These are phyloP conservation scores for Diaporthe amygdali DNA, from an alignment of 2,329 filamentous ascomycete genomes.

Conservation along the genomic window DNA sequence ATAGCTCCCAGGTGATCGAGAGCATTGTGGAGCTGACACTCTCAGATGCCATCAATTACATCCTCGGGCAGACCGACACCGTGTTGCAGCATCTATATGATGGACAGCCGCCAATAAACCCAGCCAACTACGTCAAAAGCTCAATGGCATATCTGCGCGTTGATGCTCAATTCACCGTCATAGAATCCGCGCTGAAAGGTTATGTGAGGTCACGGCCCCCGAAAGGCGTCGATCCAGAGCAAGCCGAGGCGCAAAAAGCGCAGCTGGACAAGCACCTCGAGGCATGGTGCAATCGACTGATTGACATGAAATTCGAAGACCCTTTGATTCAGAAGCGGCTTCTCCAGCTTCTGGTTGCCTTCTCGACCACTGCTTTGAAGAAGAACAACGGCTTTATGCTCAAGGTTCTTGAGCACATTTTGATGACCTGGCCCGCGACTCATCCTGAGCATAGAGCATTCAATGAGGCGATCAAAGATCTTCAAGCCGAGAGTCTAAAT, in stretches of 20 bases:
- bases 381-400: slow-evolving; percentile 82
- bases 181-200: slow-evolving; percentile 87
- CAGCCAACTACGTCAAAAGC: slow-evolving; percentile 68
- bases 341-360: slow-evolving; percentile 81
- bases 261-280: slow-evolving; percentile 69
- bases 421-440: slow-evolving; percentile 80
- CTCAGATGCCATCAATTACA: slow-evolving; percentile 84
- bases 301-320: slow-evolving; percentile 78
- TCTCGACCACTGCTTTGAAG: slow-evolving; percentile 81
- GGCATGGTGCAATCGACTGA: slow-evolving; percentile 73
- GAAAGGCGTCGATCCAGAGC: slow-evolving; percentile 15
- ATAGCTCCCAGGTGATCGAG: slow-evolving; percentile 87
- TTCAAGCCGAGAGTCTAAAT: slow-evolving; percentile 83
- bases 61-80: slow-evolving; percentile 78
- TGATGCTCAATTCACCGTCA: slow-evolving; percentile 88
- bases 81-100: slow-evolving; percentile 79
- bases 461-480: slow-evolving; percentile 86
- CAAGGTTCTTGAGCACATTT: slow-evolving; percentile 87
- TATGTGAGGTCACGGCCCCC: slow-evolving; percentile 76
- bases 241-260: slow-evolving; percentile 53
- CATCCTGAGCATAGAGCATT: slow-evolving; percentile 75
- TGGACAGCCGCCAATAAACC: slow-evolving; percentile 69
- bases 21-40: slow-evolving; percentile 81
- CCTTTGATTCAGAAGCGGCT: slow-evolving; percentile 83
- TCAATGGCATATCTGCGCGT: slow-evolving; percentile 77